These are phyloP conservation scores for Flaveria trinervia DNA, from an alignment of 129 eudicot species.

Conservation along the genomic window DNA sequence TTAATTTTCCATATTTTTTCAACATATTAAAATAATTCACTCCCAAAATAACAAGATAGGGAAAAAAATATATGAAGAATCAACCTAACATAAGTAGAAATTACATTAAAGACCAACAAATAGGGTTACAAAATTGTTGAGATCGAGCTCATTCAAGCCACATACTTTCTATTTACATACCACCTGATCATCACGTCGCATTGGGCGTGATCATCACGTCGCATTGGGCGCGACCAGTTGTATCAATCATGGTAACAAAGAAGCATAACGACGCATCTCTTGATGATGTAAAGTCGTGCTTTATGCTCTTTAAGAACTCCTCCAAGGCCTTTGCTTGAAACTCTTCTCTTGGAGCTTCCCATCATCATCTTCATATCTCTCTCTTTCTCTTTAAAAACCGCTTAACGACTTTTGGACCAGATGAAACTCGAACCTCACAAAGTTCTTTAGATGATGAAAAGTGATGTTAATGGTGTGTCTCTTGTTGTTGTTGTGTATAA, in stretches of 20 bases:
- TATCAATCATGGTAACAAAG: slow-evolving; percentile 88
- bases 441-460: slow-evolving; percentile 26
- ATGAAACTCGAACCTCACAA: slow-evolving; percentile 17
- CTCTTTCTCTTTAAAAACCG: neutral
- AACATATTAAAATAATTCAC: slow-evolving; percentile 17
- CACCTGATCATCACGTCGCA: neutral
- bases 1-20: neutral
- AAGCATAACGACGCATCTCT: slow-evolving; percentile 91
- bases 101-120: slow-evolving; percentile 29
- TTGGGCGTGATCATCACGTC: neutral
- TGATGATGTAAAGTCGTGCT: slow-evolving; percentile 87
- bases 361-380: slow-evolving; percentile 49
- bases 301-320: slow-evolving; percentile 84
- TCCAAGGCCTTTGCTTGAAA: slow-evolving; percentile 82
- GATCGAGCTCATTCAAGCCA: slow-evolving; percentile 28
- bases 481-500: slow-evolving; percentile 28
- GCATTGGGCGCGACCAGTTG: neutral
- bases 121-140: slow-evolving; percentile 43
- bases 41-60: slow-evolving; percentile 27
- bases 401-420: neutral
- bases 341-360: slow-evolving; percentile 73
- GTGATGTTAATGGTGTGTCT: neutral
- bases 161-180: slow-evolving; percentile 34
- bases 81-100: slow-evolving; percentile 25
- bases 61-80: slow-evolving; percentile 13